Conservation (phyloP, 31 red algal species). For the Porphyra umbilicalis region DNA sequence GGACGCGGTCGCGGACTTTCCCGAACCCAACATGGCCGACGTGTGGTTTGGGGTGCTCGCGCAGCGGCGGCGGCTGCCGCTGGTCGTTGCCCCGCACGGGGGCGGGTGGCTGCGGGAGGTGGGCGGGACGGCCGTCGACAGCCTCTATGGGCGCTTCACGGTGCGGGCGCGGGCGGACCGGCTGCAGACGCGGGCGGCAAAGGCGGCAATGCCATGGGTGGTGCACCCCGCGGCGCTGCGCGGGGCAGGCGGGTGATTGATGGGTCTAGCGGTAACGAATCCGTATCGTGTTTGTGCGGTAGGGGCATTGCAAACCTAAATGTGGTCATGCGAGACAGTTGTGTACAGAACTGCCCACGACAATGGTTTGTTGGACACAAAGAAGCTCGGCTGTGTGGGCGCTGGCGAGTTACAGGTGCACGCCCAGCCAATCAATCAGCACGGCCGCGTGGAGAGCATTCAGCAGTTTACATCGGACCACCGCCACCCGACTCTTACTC, state of each 20-base stretch:
- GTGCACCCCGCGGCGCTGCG: constrained; percentile 16
- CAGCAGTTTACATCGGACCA: no score
- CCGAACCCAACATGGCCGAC: constrained; percentile 75
- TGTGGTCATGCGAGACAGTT: no score
- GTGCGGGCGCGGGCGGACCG: constrained; percentile 24
- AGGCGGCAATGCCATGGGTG: constrained; percentile 25
- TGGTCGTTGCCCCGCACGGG: constrained; percentile 51
- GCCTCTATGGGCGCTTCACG: constrained; percentile 52
- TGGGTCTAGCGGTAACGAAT: no score
- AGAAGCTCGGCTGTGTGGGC: no score
- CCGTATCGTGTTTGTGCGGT: no score
- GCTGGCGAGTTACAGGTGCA: no score
- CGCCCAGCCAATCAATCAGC: no score
- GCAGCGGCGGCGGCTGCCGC: constrained; percentile 33
- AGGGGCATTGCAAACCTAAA: no score
- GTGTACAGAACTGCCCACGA: no score
- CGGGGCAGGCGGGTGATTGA: no score
- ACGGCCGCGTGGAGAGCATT: no score
- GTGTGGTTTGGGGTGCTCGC: constrained; percentile 65
- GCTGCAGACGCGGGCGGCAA: constrained; percentile 40
- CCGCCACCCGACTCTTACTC: background rate
- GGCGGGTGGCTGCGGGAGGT: constrained; percentile 66
- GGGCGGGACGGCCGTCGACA: constrained; percentile 44
- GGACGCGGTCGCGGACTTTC: constrained; percentile 30
- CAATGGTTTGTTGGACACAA: no score